phyloP scores from a whole-genome alignment of 2,329 filamentous ascomycete genomes.

The Bertia moriformis region DNA sequence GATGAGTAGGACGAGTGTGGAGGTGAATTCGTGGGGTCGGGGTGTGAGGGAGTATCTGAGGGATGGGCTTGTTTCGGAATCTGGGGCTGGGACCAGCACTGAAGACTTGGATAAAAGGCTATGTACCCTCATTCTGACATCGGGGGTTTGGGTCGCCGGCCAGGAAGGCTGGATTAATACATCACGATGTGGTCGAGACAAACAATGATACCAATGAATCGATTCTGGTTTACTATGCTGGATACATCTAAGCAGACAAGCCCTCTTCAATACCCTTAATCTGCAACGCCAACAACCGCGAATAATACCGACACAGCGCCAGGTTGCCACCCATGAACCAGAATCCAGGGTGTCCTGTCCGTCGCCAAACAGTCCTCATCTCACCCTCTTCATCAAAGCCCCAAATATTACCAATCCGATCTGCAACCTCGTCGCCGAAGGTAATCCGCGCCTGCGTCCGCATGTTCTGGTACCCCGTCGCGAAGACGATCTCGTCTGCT shows the following conservation, averaged over 20 bases:
- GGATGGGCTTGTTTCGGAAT: neutral
- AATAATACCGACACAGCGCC: constrained; percentile 28
- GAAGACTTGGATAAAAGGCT: neutral
- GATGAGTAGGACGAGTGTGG: too few species aligned
- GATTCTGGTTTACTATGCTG: neutral
- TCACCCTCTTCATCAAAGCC: constrained; percentile 21
- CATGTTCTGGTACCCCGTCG: constrained; percentile 37
- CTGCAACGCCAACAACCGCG: constrained; percentile 28
- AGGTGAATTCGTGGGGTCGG: too few species aligned
- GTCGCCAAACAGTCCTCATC: constrained; percentile 19
- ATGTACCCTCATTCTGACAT: neutral
- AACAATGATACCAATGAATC: too few species aligned
- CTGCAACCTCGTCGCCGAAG: constrained; percentile 32
- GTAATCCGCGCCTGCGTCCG: constrained; percentile 29
- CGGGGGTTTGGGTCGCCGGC: neutral
- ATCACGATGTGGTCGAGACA: too few species aligned
- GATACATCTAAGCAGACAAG: constrained; percentile 9
- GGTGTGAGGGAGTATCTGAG: too few species aligned
- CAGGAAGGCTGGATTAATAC: neutral
- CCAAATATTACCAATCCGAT: constrained; percentile 30
- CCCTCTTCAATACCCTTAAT: constrained; percentile 28
- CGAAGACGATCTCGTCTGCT: constrained; percentile 41
- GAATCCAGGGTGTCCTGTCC: constrained; percentile 29
- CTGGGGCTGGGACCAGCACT: neutral
- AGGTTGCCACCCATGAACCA: constrained; percentile 37